Base-by-base conservation (phyloP, 2,329 filamentous ascomycete species). In the Beauveria sp. region DNA sequence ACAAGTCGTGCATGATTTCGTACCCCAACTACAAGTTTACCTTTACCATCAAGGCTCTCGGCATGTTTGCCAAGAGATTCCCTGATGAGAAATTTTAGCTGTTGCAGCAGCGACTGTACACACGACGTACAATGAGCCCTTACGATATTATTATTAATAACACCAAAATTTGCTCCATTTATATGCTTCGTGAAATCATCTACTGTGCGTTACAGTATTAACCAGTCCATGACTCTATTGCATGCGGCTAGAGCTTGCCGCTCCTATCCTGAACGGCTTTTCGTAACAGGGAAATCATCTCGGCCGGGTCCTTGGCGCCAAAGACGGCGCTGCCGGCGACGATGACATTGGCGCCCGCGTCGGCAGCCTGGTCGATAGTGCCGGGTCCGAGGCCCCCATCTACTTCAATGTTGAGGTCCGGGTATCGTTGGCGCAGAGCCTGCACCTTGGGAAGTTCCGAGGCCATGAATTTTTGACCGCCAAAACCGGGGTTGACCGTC, bases 21-120 rank as follows among this genome's bases (percentile, higher is more conserved):
- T 99, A 99, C 71, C 93, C 93, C 49, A 99, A 99, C 80, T 99
- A 99, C 81, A 99, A 98, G 79, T 95, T 96, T 73, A 90, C 89
- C 63, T 99, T 97, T 75, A 88, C 93, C 1, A 89, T 98, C 72
- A 96, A 96, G 77, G 95, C 95, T 2, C 74, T 99, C 66, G 95
- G 95, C 5, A 88, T 97, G 85, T 99, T 91, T 79, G 86, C 88
- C 5, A 83, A 79, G 68, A 84, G 81, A 65, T 93, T 88, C 66
- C 89, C 88, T 0, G 80, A 90, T 64, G 83, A 87, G 62, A 80
- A 77, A 68, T 72, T 90, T 3, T 69, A 68, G 24, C 14, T 57
- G 3, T 20, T 5, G 9, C 28, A 18, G 10, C 14, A 18, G 4
- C 16, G n/a, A 42, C 16, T 16, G 42, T 42, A 20, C 18, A 38